These are phyloP conservation scores for Lachnellula occidentalis DNA, from an alignment of 2,329 filamentous ascomycete genomes.

Conservation along the genomic window DNA sequence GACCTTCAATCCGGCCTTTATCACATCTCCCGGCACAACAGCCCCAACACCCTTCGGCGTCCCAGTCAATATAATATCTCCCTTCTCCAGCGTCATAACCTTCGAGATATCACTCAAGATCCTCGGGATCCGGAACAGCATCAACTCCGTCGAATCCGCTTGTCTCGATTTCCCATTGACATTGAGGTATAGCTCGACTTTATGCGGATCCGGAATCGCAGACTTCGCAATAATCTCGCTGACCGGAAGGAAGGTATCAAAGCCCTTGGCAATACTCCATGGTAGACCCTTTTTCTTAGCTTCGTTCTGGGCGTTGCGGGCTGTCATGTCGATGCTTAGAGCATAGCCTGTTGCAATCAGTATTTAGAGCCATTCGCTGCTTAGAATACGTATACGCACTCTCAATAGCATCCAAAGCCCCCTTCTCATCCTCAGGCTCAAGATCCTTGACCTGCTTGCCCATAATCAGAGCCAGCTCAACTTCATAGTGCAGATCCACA, in stretches of 20 bases:
- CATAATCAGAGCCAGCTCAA: constrained; percentile 87
- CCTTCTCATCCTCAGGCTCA: constrained; percentile 64
- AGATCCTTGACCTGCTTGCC: constrained; percentile 76
- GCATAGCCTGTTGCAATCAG: constrained; percentile 62
- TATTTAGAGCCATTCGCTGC: neutral
- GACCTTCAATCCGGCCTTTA: constrained; percentile 77
- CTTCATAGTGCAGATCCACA: constrained; percentile 51
- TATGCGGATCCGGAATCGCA: constrained; percentile 78
- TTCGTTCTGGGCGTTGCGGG: constrained; percentile 89
- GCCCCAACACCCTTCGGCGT: constrained; percentile 93
- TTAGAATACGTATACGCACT: constrained; percentile 42
- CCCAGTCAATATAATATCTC: constrained; percentile 92
- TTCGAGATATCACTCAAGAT: constrained; percentile 86
- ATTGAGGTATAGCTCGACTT: constrained; percentile 77
- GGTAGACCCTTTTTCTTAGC: constrained; percentile 95
- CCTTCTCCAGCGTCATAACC: constrained; percentile 89
- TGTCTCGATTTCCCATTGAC: constrained; percentile 79
- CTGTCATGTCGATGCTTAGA: constrained; percentile 95
- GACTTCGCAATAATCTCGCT: constrained; percentile 75
- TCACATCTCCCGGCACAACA: constrained; percentile 78
- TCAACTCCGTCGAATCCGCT: constrained; percentile 82
- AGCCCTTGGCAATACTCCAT: constrained; percentile 95
- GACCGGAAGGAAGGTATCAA: constrained; percentile 93
- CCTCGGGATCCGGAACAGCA: constrained; percentile 87
- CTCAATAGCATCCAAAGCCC: constrained; percentile 76